Evolutionary conservation across 805 yeast genomes (phyloP), one percentile per base, ranked within the genome.

Genomic region (Sugiyamaella marilandica): DNA sequence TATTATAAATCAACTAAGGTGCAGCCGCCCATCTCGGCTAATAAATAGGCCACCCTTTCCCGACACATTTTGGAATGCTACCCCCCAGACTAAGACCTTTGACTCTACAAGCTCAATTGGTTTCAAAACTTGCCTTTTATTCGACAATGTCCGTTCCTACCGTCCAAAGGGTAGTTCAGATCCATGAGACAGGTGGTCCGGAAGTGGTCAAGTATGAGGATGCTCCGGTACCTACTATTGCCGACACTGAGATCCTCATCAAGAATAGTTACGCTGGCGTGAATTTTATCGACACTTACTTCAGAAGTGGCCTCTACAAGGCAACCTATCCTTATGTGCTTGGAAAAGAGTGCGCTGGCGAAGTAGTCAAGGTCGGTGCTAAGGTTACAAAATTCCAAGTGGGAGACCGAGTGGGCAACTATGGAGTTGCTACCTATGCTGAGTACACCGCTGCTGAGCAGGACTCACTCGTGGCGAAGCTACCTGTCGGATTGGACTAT

Each of bases 201-300:
- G 88, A 82, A 34, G 85, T 79, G 3, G 68, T 87, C 43, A 71
- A 80, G 60, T 83, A 80, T 62, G 77, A 74, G 33, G 83, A 82
- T 36, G 66, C 71, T 35, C 81, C 84, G 2, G 78, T 83, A 5
- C 95, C 95, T 2, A 65, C 70, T 43, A 73, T 84, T 49, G 65
- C 47, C 32, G 75, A 73, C 2, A 73, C 76, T 49, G 87, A 88
- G 55, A 65, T 91, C 10, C 72, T 91, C 46, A 74, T 91, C 64
- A 84, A 85, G 69, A 87, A 85, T 74, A 75, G 73, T 51, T 89
- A 79, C 60, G 76, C 90, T 10, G 98, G 98, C 33, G 72, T 89
- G 62, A 89, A 89, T 62, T 86, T 79, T 72, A 85, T 89, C 58
- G 97, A 91, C 62, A 74, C 82, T 2, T 91, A 90, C 70, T 87